Evolutionary conservation across 2,329 filamentous ascomycete genomes (phyloP).

Genomic region (Neopestalotiopsis sp.): DNA sequence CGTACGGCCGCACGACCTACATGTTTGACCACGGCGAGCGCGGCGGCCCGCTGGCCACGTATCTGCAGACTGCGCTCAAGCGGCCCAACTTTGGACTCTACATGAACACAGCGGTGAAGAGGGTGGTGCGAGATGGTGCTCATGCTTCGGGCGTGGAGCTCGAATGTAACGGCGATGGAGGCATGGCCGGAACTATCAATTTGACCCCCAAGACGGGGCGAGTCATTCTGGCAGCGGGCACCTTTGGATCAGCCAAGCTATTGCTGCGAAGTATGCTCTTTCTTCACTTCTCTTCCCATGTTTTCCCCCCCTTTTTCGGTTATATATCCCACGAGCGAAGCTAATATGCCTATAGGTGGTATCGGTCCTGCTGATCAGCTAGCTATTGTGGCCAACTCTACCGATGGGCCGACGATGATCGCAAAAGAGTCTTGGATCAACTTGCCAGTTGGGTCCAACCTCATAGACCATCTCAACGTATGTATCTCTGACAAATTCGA

Average conservation of each 20-base stretch:
- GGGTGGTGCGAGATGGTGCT: slow-evolving; percentile 67
- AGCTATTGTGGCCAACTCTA: slow-evolving; percentile 52
- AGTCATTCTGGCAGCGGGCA: slow-evolving; percentile 70
- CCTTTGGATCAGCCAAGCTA: slow-evolving; percentile 73
- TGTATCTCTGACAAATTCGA: slow-evolving; percentile 12
- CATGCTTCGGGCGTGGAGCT: slow-evolving; percentile 72
- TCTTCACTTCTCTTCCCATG: too few relatives aligned
- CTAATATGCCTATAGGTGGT: slow-evolving; percentile 36
- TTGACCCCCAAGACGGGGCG: slow-evolving; percentile 64
- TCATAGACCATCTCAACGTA: slow-evolving; percentile 60
- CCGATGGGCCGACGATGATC: slow-evolving; percentile 58
- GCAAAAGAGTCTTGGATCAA: slow-evolving; percentile 57
- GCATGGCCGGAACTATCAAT: slow-evolving; percentile 63
- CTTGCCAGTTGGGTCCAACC: slow-evolving; percentile 63
- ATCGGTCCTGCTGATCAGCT: slow-evolving; percentile 70
- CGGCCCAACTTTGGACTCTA: slow-evolving; percentile 71
- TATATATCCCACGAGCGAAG: neutral
- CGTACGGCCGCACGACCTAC: slow-evolving; percentile 67
- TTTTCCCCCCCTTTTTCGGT: too few relatives aligned
- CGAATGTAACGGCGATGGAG: slow-evolving; percentile 56
- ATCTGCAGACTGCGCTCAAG: slow-evolving; percentile 65
- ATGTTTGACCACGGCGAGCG: slow-evolving; percentile 72
- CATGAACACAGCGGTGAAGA: slow-evolving; percentile 69
- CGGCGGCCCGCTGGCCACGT: slow-evolving; percentile 73
- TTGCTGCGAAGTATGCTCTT: slow-evolving; percentile 61